Evolutionary conservation across 805 yeast species (phyloP).

Genomic region (Zygoascus flipseniorum): DNA sequence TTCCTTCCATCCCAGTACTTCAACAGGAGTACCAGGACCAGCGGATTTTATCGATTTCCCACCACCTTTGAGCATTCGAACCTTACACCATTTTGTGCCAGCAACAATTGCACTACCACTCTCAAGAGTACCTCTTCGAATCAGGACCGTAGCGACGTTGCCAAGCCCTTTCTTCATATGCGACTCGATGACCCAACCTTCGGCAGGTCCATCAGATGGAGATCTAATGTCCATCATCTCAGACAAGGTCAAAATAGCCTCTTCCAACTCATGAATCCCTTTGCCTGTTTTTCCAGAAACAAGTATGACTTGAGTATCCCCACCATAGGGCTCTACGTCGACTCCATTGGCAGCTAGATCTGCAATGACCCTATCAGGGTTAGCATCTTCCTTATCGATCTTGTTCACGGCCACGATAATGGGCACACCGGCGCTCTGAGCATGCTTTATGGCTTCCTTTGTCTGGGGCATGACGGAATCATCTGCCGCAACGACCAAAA

Average conservation of each 20-base stretch:
- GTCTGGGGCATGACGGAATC: slow-evolving; percentile 99
- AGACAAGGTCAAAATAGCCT: slow-evolving; percentile 74
- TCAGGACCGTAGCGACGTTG: slow-evolving; percentile 73
- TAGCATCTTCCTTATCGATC: slow-evolving; percentile 72
- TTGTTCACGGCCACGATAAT: slow-evolving; percentile 89
- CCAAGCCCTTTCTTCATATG: slow-evolving; percentile 77
- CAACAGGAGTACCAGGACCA: slow-evolving; percentile 83
- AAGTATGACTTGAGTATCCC: slow-evolving; percentile 82
- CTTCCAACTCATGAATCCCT: slow-evolving; percentile 85
- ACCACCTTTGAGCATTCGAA: slow-evolving; percentile 70
- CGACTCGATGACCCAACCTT: slow-evolving; percentile 89
- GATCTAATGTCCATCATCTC: slow-evolving; percentile 77
- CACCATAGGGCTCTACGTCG: slow-evolving; percentile 88
- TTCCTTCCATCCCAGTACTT: slow-evolving; percentile 89
- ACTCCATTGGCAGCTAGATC: slow-evolving; percentile 73
- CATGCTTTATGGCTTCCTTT: slow-evolving; percentile 88
- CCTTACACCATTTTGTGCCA: slow-evolving; percentile 80
- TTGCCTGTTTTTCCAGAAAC: slow-evolving; percentile 86
- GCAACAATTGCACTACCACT: slow-evolving; percentile 72
- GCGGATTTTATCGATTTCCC: slow-evolving; percentile 60
- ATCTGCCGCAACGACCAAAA: slow-evolving; percentile 92
- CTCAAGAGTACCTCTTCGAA: slow-evolving; percentile 68
- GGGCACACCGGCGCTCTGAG: slow-evolving; percentile 71
- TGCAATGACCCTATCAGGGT: slow-evolving; percentile 64
- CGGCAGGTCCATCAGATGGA: slow-evolving; percentile 36